Percentiles rank a stretch among this genome's conserved stretches.
These are phyloP conservation scores for Calonectria fujianensis DNA, from an alignment of 2,329 filamentous ascomycete species.

Conservation along the genomic window DNA sequence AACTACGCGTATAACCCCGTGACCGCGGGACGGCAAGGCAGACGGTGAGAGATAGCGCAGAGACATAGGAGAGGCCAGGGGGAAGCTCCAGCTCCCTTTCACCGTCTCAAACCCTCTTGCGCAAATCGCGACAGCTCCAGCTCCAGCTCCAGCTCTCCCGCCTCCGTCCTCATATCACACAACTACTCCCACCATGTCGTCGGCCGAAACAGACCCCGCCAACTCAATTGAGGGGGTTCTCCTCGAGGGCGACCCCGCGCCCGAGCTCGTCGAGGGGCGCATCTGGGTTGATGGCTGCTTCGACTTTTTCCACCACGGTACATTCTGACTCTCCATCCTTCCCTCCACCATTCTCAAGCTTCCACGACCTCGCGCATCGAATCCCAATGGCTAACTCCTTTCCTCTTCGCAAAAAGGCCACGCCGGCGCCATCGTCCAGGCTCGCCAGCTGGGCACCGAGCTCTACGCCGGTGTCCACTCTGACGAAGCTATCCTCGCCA, in stretches of 20 bases:
- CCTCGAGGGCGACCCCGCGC: conserved; percentile 68
- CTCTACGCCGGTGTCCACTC: conserved; percentile 96
- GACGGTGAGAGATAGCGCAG: background rate
- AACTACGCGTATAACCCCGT: conserved; percentile 8
- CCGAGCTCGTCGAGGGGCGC: conserved; percentile 78
- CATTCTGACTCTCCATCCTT: conserved; percentile 44
- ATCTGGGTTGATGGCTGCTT: conserved; percentile 99
- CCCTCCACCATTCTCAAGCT: fast-evolving
- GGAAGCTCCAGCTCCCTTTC: background rate
- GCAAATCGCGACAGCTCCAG: background rate
- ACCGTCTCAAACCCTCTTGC: background rate
- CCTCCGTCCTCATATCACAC: no score
- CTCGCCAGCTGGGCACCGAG: conserved; percentile 90
- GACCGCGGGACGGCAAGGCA: conserved; percentile 4
- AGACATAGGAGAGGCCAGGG: background rate
- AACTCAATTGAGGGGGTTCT: conserved; percentile 53
- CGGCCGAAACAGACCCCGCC: conserved; percentile 47
- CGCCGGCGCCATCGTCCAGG: conserved; percentile 97
- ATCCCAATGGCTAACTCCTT: background rate
- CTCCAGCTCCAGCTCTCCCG: background rate
- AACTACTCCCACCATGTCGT: conserved; percentile 41
- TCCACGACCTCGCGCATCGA: background rate
- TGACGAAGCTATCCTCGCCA: conserved; percentile 94
- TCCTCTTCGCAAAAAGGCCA: conserved; percentile 77
- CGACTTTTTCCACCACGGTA: conserved; percentile 98